phyloP scores from a whole-genome alignment of 352 stramenopile species.

The Phytophthora capsici region DNA sequence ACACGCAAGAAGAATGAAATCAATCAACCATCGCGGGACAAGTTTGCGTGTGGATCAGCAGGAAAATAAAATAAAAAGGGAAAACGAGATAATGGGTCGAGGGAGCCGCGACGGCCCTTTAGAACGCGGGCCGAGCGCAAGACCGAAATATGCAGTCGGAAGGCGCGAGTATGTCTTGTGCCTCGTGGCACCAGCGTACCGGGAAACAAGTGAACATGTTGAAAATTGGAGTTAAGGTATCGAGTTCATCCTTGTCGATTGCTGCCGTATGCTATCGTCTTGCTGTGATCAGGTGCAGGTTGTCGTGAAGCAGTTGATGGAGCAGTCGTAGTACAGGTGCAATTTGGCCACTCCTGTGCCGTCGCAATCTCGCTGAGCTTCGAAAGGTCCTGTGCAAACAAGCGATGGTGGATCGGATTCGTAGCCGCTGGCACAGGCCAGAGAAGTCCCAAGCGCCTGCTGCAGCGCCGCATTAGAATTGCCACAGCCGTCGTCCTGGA shows the following conservation, averaged over 20 bases:
- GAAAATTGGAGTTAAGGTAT: constrained; percentile 36
- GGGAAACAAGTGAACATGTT: constrained; percentile 52
- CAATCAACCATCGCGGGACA: constrained; percentile 20
- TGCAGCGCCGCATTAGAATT: constrained; percentile 60
- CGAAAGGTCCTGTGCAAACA: constrained; percentile 61
- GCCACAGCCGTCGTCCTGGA: constrained; percentile 43
- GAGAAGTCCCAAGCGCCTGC: constrained; percentile 33
- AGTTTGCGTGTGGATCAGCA: constrained; percentile 27
- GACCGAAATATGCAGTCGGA: constrained; percentile 32
- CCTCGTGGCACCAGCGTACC: constrained; percentile 35
- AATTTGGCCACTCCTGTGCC: constrained; percentile 35
- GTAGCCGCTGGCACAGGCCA: constrained; percentile 44
- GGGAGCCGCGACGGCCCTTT: constrained; percentile 33
- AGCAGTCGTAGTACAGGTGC: constrained; percentile 70
- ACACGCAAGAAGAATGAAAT: constrained; percentile 5
- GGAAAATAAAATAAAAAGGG: constrained; percentile 25
- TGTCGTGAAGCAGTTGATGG: constrained; percentile 59
- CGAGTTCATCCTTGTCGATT: constrained; percentile 14
- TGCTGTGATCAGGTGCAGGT: constrained; percentile 45
- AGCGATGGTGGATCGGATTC: constrained; percentile 58
- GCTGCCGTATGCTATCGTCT: constrained; percentile 5
- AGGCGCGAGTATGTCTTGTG: constrained; percentile 32
- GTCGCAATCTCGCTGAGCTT: constrained; percentile 55
- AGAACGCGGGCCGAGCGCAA: constrained; percentile 39
- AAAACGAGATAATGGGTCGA: constrained; percentile 35